Evolutionary conservation across 768 basidiomycete genomes (phyloP), one percentile per base, ranked within the genome.

Genomic region (Russula lepida): DNA sequence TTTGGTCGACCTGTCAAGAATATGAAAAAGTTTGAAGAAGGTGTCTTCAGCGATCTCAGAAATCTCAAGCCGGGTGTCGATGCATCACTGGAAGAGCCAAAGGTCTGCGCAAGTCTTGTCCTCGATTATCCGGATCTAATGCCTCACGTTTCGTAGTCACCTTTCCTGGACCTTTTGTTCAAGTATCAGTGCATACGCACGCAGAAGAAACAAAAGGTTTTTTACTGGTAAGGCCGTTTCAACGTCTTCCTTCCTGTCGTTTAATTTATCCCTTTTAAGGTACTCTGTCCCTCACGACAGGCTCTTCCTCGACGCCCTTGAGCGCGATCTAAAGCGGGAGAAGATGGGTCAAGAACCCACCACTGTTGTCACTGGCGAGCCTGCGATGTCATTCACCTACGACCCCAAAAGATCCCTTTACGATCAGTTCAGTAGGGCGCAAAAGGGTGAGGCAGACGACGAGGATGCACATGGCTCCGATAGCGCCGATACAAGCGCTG

Each of bases 121-220:
- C 3, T 25, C 28, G 23, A 19, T 27, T 11, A 49, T 47, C 43
- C 35, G 3, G 54, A 37, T 48, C 68, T 70, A 60, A 57, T 63
- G 37, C 25, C 8, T 59, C 51, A n/a, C 33, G 33, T 49, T n/a
- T n/a, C 35, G 47, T 69, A 95, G 94, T 90, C 91, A 49, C 88
- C 89, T 0, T 95, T 98, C 75, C 79, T 98, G 19, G 95, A 98
- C 68, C 80, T 95, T 28, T 76, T 98, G 11, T 97, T 97, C 83
- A 94, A 95, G 73, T 94, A 90, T 68, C 92, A 95, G 71, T 95
- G 94, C 71, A 97, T 98, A 66, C 84, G 95, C 41, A 98, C 95
- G 1, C 95, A 98, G 72, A 98, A 97, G 81, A 98, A 97, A 76
- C 95, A 95, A 76, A 94, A 98, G 73, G 95, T 98, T n/a, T 98